Conservation (phyloP, 495 filamentous ascomycete species). For the Aspergillus steynii region DNA sequence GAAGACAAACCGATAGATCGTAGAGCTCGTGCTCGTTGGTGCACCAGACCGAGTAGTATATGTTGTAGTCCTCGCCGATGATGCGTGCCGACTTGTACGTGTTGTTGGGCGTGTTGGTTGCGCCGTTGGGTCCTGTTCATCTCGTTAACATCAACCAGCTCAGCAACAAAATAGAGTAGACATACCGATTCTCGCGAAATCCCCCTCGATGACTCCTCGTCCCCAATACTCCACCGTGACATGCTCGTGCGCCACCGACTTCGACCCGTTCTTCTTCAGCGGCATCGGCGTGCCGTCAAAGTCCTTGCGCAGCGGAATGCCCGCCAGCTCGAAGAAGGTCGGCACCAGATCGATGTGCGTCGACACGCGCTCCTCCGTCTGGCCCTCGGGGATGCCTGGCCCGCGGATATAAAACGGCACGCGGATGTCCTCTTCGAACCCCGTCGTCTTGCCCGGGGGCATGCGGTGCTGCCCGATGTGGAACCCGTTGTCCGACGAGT, state of each 20-base stretch:
- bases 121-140: slow-evolving; percentile 23
- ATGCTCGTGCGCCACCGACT: slow-evolving; percentile 57
- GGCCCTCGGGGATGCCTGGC: slow-evolving; percentile 50
- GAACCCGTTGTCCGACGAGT: slow-evolving; percentile 74
- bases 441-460: slow-evolving; percentile 69
- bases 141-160: not conserved
- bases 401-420: slow-evolving; percentile 65
- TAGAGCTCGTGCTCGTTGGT: slow-evolving; percentile 65
- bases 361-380: slow-evolving; percentile 56
- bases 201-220: slow-evolving; percentile 50
- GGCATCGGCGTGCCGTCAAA: slow-evolving; percentile 63
- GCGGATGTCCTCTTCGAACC: slow-evolving; percentile 74
- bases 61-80: slow-evolving; percentile 51
- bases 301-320: slow-evolving; percentile 47
- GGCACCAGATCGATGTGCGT: slow-evolving; percentile 71
- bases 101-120: slow-evolving; percentile 45
- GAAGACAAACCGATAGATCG: slow-evolving; percentile 50
- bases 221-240: slow-evolving; percentile 70
- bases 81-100: slow-evolving; percentile 66
- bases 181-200: slow-evolving; percentile 33
- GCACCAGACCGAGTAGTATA: slow-evolving; percentile 69
- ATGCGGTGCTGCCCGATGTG: slow-evolving; percentile 74
- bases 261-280: slow-evolving; percentile 30
- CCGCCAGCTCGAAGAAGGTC: slow-evolving; percentile 57
- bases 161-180: not conserved